Percentiles rank a stretch among this genome's conserved stretches.
phyloP scores from a whole-genome alignment of 2,329 filamentous ascomycete genomes.

The Aspergillus transmontanensis region DNA sequence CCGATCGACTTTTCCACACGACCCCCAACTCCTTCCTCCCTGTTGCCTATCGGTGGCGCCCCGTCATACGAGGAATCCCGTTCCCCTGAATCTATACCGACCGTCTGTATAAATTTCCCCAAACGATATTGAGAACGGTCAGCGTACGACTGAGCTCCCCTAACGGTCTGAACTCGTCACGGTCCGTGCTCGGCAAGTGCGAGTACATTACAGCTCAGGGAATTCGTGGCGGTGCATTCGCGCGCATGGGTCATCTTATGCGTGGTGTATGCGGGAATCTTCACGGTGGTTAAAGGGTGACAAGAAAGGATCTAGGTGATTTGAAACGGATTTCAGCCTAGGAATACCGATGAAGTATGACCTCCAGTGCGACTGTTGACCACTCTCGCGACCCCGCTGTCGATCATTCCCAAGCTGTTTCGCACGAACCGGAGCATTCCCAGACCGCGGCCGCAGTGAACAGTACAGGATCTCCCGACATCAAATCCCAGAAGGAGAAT shows the following conservation, averaged over 20 bases:
- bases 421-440: slow-evolving; percentile 14
- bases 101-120: not conserved
- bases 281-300: slow-evolving; percentile 15
- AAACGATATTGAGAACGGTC: not conserved
- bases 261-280: slow-evolving; percentile 17
- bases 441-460: slow-evolving; percentile 13
- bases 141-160: not conserved
- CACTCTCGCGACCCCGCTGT: slow-evolving; percentile 29
- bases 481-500: slow-evolving; percentile 20
- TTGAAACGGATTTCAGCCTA: not conserved
- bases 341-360: slow-evolving; percentile 33
- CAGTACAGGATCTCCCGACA: slow-evolving; percentile 12
- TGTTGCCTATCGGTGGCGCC: not conserved
- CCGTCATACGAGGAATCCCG: not conserved
- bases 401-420: slow-evolving; percentile 14
- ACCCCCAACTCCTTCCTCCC: not conserved
- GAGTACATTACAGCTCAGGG: slow-evolving; percentile 1
- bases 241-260: slow-evolving; percentile 23
- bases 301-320: slow-evolving; percentile 8
- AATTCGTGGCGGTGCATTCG: slow-evolving; percentile 6
- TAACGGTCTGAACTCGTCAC: not conserved
- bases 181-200: slow-evolving; percentile 1
- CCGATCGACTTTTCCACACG: not conserved
- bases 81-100: not conserved
- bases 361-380: slow-evolving; percentile 30